These are phyloP conservation scores for Lactarius hengduanensis DNA, from an alignment of 768 basidiomycete genomes.

Conservation along the genomic window DNA sequence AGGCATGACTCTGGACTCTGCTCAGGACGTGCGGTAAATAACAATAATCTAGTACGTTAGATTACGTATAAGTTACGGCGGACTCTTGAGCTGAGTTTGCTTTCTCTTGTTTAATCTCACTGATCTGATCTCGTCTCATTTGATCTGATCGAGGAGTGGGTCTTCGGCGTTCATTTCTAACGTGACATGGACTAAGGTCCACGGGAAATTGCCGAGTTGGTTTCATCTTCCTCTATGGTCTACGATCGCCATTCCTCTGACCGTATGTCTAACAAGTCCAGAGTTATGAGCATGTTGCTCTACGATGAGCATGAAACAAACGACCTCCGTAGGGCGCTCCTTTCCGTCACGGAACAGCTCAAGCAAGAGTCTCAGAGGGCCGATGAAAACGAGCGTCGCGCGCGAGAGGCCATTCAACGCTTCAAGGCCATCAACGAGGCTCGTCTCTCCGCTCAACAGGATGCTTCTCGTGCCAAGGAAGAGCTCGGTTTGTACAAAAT, in stretches of 20 bases:
- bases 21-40: not conserved
- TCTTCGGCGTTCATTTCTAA: not conserved
- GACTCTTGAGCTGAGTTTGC: slow-evolving; percentile 27
- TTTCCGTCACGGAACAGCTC: slow-evolving; percentile 40
- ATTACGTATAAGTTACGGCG: slow-evolving; percentile 4
- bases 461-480: slow-evolving; percentile 39
- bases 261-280: slow-evolving; percentile 24
- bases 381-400: slow-evolving; percentile 37
- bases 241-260: slow-evolving; percentile 21
- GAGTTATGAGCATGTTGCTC: slow-evolving; percentile 35
- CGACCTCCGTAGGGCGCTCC: slow-evolving; percentile 41
- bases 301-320: slow-evolving; percentile 43
- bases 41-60: not conserved
- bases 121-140: not conserved
- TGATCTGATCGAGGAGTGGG: slow-evolving; percentile 2
- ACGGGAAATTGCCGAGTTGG: not conserved
- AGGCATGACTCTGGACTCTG: slow-evolving; percentile 11
- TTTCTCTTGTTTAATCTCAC: not conserved
- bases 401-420: slow-evolving; percentile 35
- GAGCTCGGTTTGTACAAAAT: slow-evolving; percentile 57
- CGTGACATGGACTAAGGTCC: slow-evolving; percentile 10
- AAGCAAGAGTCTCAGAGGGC: slow-evolving; percentile 41
- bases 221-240: slow-evolving; percentile 16
- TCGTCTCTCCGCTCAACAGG: slow-evolving; percentile 34
- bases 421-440: slow-evolving; percentile 37